Base-by-base conservation (phyloP, 306 rosid genomes). In the barrel medic (Medicago truncatula) region DNA sequence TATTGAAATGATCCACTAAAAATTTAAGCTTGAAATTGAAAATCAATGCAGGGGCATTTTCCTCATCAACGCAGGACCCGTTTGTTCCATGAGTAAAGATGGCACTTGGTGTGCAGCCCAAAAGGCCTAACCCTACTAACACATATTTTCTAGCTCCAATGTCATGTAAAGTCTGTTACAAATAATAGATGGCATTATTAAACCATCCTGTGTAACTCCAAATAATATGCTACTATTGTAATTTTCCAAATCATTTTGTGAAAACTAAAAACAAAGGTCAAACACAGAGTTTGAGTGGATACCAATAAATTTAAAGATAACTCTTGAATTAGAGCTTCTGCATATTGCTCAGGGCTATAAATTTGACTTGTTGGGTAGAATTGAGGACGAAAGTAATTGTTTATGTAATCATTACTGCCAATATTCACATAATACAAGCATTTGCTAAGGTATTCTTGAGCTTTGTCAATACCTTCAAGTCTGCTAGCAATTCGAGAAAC, bases 101-200 rank as follows among this genome's bases (percentile, higher is more conserved):
- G n/a, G 78, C 64, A 67, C 23, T 46, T 5, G 86, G 92, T 53
- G 53, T 67, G 74, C 86, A 87, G 12, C 97, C 97, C 5, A 88
- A 7, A 0, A 4, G 78, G 17, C 97, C 97, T 52, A 88, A 6
- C 70, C 91, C 92, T 39, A 57, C 57, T 74, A 89, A n/a, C 12
- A 54, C 93, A 50, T 74, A 80, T 76, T 88, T 92, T 56, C 91
- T 89, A 20, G 90, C 97, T 74, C 97, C 90, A 56, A 36, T 8
- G 3, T 53, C 67, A 79, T 78, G 72, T 71, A 92, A 81, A 7
- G 13, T 74, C 91, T 89, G 71, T 23, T 43, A 64, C 7, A 46
- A 46, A 46, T 46, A 46, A 12, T 6, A 46, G 13, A 46, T 39
- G 23, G 1, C 15, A 20, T 14, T 34, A 20, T 60, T 4, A 18